Evolutionary conservation across 768 basidiomycete species (phyloP), one percentile per base, ranked within the genome.

Genomic region (Mycena kentingensis): DNA sequence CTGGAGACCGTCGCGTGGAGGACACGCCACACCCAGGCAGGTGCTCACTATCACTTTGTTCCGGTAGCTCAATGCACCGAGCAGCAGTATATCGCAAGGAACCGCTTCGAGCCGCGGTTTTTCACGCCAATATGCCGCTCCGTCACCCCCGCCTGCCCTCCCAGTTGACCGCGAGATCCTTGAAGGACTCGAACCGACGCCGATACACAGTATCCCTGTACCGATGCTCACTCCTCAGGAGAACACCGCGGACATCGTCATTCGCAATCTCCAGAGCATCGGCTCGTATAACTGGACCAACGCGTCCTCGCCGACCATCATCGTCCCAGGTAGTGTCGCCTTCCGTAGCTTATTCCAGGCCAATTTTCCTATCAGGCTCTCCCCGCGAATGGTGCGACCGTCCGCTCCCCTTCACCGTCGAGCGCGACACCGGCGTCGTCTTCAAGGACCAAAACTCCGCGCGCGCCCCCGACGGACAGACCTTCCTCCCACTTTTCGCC

Each of bases 401-500:
- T 22, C 44, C 68, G 0, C 60, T 74, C 5, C 85, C 87, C 1
- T 81, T 75, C 58, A 73, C 65, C 6, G 81, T 89, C 13, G 72
- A 75, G 3, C 73, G 71, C 12, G 88, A 90, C 61, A 66, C 63
- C 5, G 84, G 82, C 0, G 27, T 72, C 10, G 64, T 68, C 25
- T 78, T 77, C 55, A 63, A 77, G 18, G 83, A 90, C 65, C 84
- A 85, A 54, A 83, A 88, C 65, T 77, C 73, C 19, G 77, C 71
- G 58, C 66, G 73, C n/a, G 60, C 70, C 69, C 10, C 63, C 66
- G 5, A 46, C 67, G 4, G 49, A 48, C 36, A 37, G 18, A 11
- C 72, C 0, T 63, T 83, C 53, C 58, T 76, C 5, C 81, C 83
- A 11, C 60, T 83, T 53, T 70, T 84, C 54, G 69, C 65, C 24